Percentiles rank a stretch among this genome's conserved stretches.
These are phyloP conservation scores for Coemansia asiatica DNA, from an alignment of 192 early-diverging fungal species.

Conservation along the genomic window DNA sequence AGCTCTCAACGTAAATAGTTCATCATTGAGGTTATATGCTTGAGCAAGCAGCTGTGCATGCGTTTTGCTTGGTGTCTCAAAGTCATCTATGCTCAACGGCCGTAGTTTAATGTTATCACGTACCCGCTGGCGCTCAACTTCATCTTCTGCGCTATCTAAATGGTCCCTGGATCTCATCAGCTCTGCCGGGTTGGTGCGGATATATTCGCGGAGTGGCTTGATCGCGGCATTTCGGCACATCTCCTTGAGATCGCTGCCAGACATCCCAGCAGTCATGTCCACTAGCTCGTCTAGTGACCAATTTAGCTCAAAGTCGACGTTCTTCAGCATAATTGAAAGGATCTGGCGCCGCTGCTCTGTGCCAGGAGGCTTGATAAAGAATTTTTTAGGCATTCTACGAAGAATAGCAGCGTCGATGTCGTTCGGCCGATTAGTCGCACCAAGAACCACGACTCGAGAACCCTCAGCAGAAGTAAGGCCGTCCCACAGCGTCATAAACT, in stretches of 20 bases:
- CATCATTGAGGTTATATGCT: constrained; percentile 41
- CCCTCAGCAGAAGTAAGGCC: constrained; percentile 67
- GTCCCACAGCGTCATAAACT: constrained; percentile 99
- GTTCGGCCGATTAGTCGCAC: constrained; percentile 96
- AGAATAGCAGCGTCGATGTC: constrained; percentile 98
- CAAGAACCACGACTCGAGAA: constrained; percentile 70
- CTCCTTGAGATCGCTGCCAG: constrained; percentile 96
- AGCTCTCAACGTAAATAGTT: constrained; percentile 12
- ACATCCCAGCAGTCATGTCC: constrained; percentile 72
- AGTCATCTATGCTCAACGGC: constrained; percentile 34
- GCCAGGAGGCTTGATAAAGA: constrained; percentile 81
- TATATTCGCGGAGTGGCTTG: constrained; percentile 88
- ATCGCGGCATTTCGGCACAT: constrained; percentile 95
- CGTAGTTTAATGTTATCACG: constrained; percentile 23
- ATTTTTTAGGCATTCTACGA: constrained; percentile 96
- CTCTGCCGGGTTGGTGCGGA: constrained; percentile 56
- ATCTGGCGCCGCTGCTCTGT: constrained; percentile 82
- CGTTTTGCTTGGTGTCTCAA: constrained; percentile 27
- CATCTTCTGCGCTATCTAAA: background rate
- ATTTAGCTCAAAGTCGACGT: constrained; percentile 65
- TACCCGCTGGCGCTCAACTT: background rate
- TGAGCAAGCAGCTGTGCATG: constrained; percentile 34
- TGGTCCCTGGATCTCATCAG: constrained; percentile 31
- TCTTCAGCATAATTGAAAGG: constrained; percentile 73
- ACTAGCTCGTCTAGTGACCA: constrained; percentile 73